Conservation (phyloP, 192 early-diverging fungal species). For the Thamnidium elegans region DNA sequence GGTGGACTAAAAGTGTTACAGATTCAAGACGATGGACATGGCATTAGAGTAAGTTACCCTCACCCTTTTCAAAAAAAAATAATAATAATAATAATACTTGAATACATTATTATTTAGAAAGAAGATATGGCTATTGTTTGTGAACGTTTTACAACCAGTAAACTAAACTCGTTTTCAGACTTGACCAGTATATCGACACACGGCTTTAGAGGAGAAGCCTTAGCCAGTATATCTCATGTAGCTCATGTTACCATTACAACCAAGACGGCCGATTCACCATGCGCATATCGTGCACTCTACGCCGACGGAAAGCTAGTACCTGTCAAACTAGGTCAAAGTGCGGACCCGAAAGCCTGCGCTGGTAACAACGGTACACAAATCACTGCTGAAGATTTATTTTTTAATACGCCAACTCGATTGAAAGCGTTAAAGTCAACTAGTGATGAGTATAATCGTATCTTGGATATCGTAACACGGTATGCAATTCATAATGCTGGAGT, state of each 20-base stretch:
- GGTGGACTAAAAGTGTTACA: conserved; percentile 93
- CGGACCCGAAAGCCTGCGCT: conserved; percentile 89
- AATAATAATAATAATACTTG: background rate
- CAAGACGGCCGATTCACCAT: conserved; percentile 70
- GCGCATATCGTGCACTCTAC: conserved; percentile 81
- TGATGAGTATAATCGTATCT: conserved; percentile 89
- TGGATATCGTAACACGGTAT: conserved; percentile 90
- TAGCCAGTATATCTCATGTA: conserved; percentile 95
- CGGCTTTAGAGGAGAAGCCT: conserved; percentile 96
- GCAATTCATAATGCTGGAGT: conserved; percentile 87
- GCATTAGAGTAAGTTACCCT: conserved; percentile 61
- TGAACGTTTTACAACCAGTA: conserved; percentile 95
- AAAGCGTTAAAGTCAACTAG: conserved; percentile 80
- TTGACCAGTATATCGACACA: conserved; percentile 82
- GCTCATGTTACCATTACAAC: conserved; percentile 88
- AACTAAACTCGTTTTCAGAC: conserved; percentile 84
- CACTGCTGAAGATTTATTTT: conserved; percentile 92
- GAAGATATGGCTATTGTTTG: conserved; percentile 90
- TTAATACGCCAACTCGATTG: conserved; percentile 82
- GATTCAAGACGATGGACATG: conserved; percentile 94
- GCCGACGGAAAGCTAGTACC: conserved; percentile 84
- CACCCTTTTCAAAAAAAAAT: background rate
- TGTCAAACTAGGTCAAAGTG: conserved; percentile 62
- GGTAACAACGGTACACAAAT: conserved; percentile 96
- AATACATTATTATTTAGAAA: conserved; percentile 37